A percentile compares a stretch with the other conserved stretches of the same genome.
Evolutionary conservation across 2,329 filamentous ascomycete species (phyloP).

Genomic region (Magnaporthiopsis rhizophila): DNA sequence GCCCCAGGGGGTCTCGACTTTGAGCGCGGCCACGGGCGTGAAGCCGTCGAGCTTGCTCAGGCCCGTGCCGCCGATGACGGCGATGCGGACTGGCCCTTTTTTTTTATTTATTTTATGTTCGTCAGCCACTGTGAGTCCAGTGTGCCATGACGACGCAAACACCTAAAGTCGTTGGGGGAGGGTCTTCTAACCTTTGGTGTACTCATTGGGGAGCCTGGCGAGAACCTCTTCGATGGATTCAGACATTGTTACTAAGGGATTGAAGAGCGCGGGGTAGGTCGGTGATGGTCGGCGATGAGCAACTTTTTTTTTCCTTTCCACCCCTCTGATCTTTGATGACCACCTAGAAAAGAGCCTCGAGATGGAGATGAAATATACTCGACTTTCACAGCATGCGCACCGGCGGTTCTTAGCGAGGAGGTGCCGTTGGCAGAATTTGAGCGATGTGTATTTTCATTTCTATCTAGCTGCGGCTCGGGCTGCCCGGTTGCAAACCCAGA

Average conservation of each 20-base stretch:
- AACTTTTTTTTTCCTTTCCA: too few relatives aligned
- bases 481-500: neutral
- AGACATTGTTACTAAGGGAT: neutral
- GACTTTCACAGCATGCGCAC: neutral
- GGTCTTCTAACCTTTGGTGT: conserved; percentile 6
- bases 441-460: neutral
- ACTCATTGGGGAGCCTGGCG: conserved; percentile 7
- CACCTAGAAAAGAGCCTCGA: neutral
- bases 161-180: too few relatives aligned
- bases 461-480: neutral
- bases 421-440: neutral
- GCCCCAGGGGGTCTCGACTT: conserved; percentile 82
- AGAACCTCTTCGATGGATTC: conserved; percentile 5
- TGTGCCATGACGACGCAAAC: neutral
- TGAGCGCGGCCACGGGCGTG: conserved; percentile 71
- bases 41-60: conserved; percentile 82
- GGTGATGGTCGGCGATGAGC: too few relatives aligned
- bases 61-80: conserved; percentile 88
- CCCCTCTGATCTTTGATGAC: neutral
- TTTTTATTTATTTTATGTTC: neutral
- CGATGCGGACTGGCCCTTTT: conserved; percentile 67
- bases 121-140: neutral
- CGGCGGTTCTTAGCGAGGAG: neutral
- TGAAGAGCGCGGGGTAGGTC: too few relatives aligned
- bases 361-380: neutral